Evolutionary conservation across 192 early-diverging fungal species (phyloP).

Genomic region (Kickxella alabastrina): DNA sequence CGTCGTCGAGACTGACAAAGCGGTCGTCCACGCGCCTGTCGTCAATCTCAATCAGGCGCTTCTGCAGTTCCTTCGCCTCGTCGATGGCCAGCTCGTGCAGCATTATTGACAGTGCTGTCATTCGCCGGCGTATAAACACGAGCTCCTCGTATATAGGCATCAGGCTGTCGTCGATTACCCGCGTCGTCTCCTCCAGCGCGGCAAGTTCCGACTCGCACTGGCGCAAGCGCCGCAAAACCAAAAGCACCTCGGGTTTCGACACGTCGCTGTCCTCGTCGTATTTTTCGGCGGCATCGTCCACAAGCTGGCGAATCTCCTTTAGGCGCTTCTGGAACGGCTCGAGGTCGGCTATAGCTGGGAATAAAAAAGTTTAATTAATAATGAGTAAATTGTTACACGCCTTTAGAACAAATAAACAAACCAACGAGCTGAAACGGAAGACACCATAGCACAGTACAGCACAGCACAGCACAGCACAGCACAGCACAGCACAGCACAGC

Average conservation of each 20-base stretch:
- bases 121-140: constrained; percentile 62
- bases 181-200: constrained; percentile 54
- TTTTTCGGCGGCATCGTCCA: constrained; percentile 45
- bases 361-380: constrained; percentile 1
- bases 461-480: too few species aligned
- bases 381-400: background rate
- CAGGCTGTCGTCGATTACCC: constrained; percentile 66
- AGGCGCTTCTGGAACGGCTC: constrained; percentile 60
- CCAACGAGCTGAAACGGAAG: too few species aligned
- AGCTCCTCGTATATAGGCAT: constrained; percentile 69
- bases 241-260: constrained; percentile 29
- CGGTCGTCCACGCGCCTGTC: constrained; percentile 73
- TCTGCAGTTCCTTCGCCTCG: constrained; percentile 57
- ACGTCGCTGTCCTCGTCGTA: constrained; percentile 10
- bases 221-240: constrained; percentile 43
- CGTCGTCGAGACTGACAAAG: constrained; percentile 62
- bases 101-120: constrained; percentile 47
- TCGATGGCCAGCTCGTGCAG: constrained; percentile 17
- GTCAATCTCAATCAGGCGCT: constrained; percentile 77
- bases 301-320: constrained; percentile 56
- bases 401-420: background rate
- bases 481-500: too few species aligned
- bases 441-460: too few species aligned
- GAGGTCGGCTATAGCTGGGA: constrained; percentile 57
- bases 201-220: constrained; percentile 50